Base-by-base conservation (phyloP, 2,329 filamentous ascomycete species). In the Fusarium armeniacum region DNA sequence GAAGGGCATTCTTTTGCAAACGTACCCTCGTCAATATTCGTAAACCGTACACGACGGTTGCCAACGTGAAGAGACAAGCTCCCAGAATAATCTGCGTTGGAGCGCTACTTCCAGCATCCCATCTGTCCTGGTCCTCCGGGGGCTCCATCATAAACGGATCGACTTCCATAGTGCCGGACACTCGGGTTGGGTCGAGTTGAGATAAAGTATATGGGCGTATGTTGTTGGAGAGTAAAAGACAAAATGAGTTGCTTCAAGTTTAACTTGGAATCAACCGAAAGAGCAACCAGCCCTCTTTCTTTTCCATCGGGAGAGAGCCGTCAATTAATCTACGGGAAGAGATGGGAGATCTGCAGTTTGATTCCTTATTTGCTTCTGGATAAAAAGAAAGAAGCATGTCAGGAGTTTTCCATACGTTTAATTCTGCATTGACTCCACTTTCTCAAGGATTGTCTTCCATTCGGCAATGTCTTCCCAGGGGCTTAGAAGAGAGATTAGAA, bases 81-180 rank as follows among this genome's bases (percentile, higher is more conserved):
- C 70, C 70, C 5, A 72, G 12, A 8, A 50, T 50, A 4, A 65
- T 58, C 20, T 73, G 71, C 2, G 58, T 40, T 18, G 62, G 50
- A 7, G 55, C 66, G 40, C 61, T 57, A 4, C 35, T 65, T 9
- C 58, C 62, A 0, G 68, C 69, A n/a, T 62, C 60, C 68, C 69
- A 73, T 3, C 71, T 65, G 15, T 58, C 62, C 44, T 73, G 57
- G 26, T 54, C 53, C 5, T 40, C 20, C 5, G 71, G 71, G 35
- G 71, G 62, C 8, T 51, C 59, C 71, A 73, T 72, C 68, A 73
- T 73, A n/a, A 56, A 70, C 2, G 58, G 49, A n/a, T 57, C 50
- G 15, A 41, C 22, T 6, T 46, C 41, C 71, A 73, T 73, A 47
- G 26, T 11, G 15, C 3, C 7, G 0, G 11, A 13, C 9, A 10